Conservation (phyloP, 805 yeast genomes). For the Ogataea trehaloabstinens region DNA sequence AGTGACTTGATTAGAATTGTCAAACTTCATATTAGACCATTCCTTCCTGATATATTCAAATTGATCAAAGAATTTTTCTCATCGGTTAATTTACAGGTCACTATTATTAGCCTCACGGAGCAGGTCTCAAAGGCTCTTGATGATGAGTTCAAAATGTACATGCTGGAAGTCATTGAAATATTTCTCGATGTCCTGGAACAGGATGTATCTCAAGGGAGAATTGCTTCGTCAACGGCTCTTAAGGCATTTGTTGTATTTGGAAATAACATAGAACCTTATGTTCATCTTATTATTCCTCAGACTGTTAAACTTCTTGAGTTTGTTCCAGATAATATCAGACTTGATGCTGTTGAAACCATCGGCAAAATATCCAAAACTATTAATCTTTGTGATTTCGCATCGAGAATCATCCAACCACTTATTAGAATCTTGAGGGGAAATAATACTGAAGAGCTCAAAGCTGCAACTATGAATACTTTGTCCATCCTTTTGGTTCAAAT, state of each 20-base stretch:
- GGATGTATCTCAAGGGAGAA: constrained; percentile 59
- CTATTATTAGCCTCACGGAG: constrained; percentile 78
- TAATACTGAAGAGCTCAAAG: constrained; percentile 53
- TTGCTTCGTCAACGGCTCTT: constrained; percentile 69
- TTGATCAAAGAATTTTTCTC: constrained; percentile 74
- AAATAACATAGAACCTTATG: constrained; percentile 80
- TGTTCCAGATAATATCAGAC: constrained; percentile 58
- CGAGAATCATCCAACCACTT: constrained; percentile 85
- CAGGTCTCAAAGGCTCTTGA: constrained; percentile 82
- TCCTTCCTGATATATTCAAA: constrained; percentile 68
- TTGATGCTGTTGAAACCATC: constrained; percentile 75
- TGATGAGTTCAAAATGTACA: constrained; percentile 84
- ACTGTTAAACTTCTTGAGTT: constrained; percentile 78
- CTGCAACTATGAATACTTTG: constrained; percentile 72
- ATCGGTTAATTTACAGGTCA: constrained; percentile 63
- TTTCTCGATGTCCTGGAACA: constrained; percentile 74
- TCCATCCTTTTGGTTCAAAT: constrained; percentile 76
- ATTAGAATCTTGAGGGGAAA: constrained; percentile 55
- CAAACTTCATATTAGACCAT: constrained; percentile 86
- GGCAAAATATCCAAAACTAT: constrained; percentile 77
- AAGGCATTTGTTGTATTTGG: constrained; percentile 86
- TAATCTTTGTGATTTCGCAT: constrained; percentile 79
- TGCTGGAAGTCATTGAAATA: constrained; percentile 75
- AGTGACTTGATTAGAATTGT: constrained; percentile 78
- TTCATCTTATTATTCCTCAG: constrained; percentile 84